These are phyloP conservation scores for Pseudogymnoascus sp. DNA, from an alignment of 2,329 filamentous ascomycete species.

Conservation along the genomic window DNA sequence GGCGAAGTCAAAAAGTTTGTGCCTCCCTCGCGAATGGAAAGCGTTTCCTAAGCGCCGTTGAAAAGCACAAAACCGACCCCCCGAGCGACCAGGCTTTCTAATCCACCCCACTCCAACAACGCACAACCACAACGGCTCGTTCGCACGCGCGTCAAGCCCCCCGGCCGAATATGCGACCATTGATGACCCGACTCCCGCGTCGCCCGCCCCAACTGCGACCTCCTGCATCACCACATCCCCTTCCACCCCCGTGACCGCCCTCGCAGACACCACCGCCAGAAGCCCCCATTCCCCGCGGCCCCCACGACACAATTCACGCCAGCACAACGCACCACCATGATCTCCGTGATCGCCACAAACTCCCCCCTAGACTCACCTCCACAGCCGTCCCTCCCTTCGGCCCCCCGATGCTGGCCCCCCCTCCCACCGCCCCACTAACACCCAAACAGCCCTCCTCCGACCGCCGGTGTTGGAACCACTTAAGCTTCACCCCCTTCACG, in stretches of 20 bases:
- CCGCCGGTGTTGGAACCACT: neutral
- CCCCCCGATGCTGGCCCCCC: neutral
- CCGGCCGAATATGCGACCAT: neutral
- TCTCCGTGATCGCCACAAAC: neutral
- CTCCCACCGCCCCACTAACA: neutral
- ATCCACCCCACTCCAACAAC: neutral
- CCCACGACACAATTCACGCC: neutral
- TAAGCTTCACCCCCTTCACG: neutral
- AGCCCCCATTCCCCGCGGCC: neutral
- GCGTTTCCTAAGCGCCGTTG: constrained; percentile 1
- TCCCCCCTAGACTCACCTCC: neutral
- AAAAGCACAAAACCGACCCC: neutral
- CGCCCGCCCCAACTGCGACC: neutral
- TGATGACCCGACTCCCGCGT: neutral
- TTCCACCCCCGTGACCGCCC: neutral
- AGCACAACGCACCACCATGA: neutral
- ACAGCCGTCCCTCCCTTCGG: neutral
- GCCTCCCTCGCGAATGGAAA: neutral
- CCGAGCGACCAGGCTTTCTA: neutral
- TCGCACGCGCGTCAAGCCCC: neutral
- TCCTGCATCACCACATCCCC: neutral
- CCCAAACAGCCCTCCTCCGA: neutral
- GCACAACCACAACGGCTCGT: neutral
- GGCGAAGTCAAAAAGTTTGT: neutral
- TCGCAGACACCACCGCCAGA: neutral